Conservation (phyloP, 2,329 filamentous ascomycete genomes). For the Monosporascus sp. region DNA sequence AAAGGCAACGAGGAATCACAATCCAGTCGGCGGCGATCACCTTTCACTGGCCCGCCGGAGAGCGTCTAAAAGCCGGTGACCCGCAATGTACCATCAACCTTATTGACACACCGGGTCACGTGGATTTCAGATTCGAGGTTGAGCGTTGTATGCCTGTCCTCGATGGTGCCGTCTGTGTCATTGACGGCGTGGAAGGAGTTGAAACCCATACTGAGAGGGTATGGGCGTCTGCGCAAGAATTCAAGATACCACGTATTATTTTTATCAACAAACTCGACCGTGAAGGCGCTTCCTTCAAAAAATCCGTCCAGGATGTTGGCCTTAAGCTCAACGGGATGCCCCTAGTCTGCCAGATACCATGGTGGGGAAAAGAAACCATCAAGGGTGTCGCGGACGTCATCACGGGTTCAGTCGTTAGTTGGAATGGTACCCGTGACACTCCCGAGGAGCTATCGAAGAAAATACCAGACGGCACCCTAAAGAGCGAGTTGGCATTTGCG, state of each 20-base stretch:
- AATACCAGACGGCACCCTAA: conserved; percentile 45
- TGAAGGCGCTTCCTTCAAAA: conserved; percentile 75
- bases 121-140: conserved; percentile 96
- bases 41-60: conserved; percentile 72
- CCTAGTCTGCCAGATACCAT: conserved; percentile 89
- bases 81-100: conserved; percentile 63
- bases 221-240: conserved; percentile 83
- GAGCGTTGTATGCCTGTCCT: conserved; percentile 82
- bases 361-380: conserved; percentile 80
- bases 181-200: conserved; percentile 88
- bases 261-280: conserved; percentile 84
- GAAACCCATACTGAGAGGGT: conserved; percentile 97
- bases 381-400: conserved; percentile 82
- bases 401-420: conserved; percentile 67
- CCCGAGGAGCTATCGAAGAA: conserved; percentile 42
- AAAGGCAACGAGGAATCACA: conserved; percentile 88
- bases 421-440: conserved; percentile 44
- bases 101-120: conserved; percentile 94
- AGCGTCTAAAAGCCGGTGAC: conserved; percentile 24
- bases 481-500: conserved; percentile 67
- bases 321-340: conserved; percentile 77
- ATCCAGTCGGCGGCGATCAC: conserved; percentile 97
- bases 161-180: conserved; percentile 86
- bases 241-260: conserved; percentile 75
- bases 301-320: conserved; percentile 81